A percentile compares a stretch with the other conserved stretches of the same genome.
phyloP scores from a whole-genome alignment of 805 yeast species.

The Candida oleophila region DNA sequence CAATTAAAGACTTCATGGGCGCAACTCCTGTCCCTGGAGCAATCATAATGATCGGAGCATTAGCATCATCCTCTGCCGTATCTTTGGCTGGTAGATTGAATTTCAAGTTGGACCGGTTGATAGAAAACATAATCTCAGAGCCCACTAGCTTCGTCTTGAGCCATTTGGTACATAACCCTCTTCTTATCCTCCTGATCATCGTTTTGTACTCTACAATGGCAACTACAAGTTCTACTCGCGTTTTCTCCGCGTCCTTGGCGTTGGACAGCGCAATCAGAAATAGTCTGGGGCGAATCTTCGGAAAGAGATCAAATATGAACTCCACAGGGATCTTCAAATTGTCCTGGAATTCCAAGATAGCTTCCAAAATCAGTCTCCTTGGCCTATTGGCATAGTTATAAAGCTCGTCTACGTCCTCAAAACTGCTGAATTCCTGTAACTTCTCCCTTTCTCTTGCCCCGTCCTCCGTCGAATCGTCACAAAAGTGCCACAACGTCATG shows the following conservation, averaged over 20 bases:
- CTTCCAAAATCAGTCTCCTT: slow-evolving; percentile 81
- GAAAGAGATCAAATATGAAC: slow-evolving; percentile 74
- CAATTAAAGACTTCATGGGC: slow-evolving; percentile 76
- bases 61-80: slow-evolving; percentile 8
- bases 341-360: slow-evolving; percentile 75
- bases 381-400: slow-evolving; percentile 94
- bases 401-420: slow-evolving; percentile 76
- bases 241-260: slow-evolving; percentile 9
- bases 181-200: slow-evolving; percentile 67
- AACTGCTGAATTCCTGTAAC: slow-evolving; percentile 67
- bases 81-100: slow-evolving; percentile 18
- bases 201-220: slow-evolving; percentile 90
- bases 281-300: slow-evolving; percentile 73
- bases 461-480: slow-evolving; percentile 41
- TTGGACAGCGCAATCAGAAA: slow-evolving; percentile 77
- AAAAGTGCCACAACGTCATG: slow-evolving; percentile 67
- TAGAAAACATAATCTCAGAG: slow-evolving; percentile 51
- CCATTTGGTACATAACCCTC: slow-evolving; percentile 84
- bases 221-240: slow-evolving; percentile 61
- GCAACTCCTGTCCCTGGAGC: slow-evolving; percentile 98
- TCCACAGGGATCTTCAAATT: slow-evolving; percentile 70
- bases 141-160: slow-evolving; percentile 49
- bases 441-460: slow-evolving; percentile 77
- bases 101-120: slow-evolving; percentile 46
- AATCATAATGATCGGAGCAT: slow-evolving; percentile 58